Conservation (phyloP, 1,139 yeast genomes). For the Blastobotrys serpentis region DNA sequence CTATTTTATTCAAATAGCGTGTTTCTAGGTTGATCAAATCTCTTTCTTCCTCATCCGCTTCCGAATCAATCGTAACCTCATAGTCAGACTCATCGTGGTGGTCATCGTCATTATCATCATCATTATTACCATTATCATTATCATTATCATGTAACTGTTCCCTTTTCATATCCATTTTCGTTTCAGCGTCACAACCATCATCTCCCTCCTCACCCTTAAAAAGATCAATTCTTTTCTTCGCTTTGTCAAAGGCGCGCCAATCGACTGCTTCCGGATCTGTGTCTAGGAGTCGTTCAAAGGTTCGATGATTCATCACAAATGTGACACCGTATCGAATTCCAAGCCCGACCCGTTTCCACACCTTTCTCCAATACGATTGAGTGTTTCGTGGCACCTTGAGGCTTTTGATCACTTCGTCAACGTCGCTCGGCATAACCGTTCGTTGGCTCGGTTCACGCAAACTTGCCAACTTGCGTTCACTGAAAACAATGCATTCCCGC, state of each 20-base stretch:
- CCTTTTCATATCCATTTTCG: no score
- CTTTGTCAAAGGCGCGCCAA: neutral
- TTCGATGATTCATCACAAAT: neutral
- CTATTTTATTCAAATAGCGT: conserved; percentile 10
- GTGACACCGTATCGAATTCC: conserved; percentile 7
- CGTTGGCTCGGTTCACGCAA: neutral
- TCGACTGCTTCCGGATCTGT: conserved; percentile 1
- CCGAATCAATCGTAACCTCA: no score
- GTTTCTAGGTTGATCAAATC: no score
- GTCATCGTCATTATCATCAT: neutral
- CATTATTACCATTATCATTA: neutral
- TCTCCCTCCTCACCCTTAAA: neutral
- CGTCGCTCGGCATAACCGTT: conserved; percentile 2
- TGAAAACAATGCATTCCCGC: neutral
- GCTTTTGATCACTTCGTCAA: neutral
- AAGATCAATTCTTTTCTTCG: conserved; percentile 2
- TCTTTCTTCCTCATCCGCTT: conserved; percentile 3
- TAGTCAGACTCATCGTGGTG: neutral
- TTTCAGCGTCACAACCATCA: neutral
- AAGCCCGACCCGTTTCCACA: neutral
- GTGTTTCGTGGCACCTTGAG: conserved; percentile 2
- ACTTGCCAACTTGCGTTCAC: neutral
- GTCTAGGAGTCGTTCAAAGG: neutral
- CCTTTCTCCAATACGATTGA: conserved; percentile 7
- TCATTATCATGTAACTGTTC: neutral